Percentiles rank a stretch among this genome's conserved stretches.
Conservation (phyloP, 2,329 filamentous ascomycete genomes). For the Sporothrix curviconia region DNA sequence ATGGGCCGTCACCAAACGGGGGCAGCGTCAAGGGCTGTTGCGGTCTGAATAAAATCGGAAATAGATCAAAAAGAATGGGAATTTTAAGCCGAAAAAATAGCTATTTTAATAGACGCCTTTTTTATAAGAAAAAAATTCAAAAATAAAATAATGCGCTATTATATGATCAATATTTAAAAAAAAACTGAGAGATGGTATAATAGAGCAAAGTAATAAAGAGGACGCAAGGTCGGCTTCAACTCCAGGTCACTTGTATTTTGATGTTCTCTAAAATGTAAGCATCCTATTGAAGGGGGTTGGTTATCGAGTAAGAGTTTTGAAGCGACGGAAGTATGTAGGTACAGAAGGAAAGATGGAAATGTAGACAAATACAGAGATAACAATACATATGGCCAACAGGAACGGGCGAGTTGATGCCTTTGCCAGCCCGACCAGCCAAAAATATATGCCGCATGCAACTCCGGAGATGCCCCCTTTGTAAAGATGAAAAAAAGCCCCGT, state of each 20-base stretch:
- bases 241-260: not conserved
- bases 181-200: too few species aligned
- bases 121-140: not conserved
- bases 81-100: not conserved
- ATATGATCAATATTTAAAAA: too few species aligned
- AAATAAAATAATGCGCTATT: not conserved
- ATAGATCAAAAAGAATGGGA: not conserved
- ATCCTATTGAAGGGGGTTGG: not conserved
- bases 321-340: not conserved
- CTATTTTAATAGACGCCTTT: not conserved
- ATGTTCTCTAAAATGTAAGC: not conserved
- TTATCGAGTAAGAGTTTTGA: conserved; percentile 10
- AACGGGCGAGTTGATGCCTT: too few species aligned
- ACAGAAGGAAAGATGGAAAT: not conserved
- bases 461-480: too few species aligned
- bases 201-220: not conserved
- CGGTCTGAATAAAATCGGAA: not conserved
- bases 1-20: too few species aligned
- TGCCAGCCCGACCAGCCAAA: too few species aligned
- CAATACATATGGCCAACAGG: not conserved
- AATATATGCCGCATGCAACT: not conserved
- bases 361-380: not conserved
- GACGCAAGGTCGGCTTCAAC: too few species aligned
- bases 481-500: too few species aligned
- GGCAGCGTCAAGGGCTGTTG: too few species aligned